These are phyloP conservation scores for Gyromitra esculenta DNA, from an alignment of 2,329 filamentous ascomycete species.

Conservation along the genomic window DNA sequence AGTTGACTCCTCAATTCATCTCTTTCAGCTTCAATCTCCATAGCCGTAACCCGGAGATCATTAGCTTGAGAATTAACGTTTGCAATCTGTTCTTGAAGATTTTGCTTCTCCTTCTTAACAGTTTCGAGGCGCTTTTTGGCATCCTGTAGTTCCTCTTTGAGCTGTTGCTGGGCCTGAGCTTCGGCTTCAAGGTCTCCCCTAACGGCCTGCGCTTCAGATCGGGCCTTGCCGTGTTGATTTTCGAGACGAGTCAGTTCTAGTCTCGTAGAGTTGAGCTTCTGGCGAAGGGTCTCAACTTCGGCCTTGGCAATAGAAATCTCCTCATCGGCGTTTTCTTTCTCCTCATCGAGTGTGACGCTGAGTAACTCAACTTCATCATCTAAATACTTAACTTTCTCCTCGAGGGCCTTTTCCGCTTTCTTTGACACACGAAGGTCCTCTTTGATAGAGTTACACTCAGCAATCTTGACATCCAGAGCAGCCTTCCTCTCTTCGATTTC, in stretches of 20 bases:
- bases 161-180: slow-evolving; percentile 64
- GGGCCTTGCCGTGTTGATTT: slow-evolving; percentile 57
- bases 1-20: slow-evolving; percentile 73
- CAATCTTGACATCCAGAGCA: slow-evolving; percentile 72
- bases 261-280: slow-evolving; percentile 53
- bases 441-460: slow-evolving; percentile 72
- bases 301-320: slow-evolving; percentile 64
- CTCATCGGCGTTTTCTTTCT: slow-evolving; percentile 69
- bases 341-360: slow-evolving; percentile 69
- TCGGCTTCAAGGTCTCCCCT: slow-evolving; percentile 58
- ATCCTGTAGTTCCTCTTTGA: slow-evolving; percentile 69
- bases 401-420: slow-evolving; percentile 71
- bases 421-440: slow-evolving; percentile 77
- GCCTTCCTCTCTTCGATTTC: slow-evolving; percentile 74
- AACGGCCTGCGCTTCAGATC: slow-evolving; percentile 58
- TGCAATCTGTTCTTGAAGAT: slow-evolving; percentile 71
- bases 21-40: slow-evolving; percentile 71
- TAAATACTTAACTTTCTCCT: slow-evolving; percentile 80
- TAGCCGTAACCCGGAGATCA: slow-evolving; percentile 67
- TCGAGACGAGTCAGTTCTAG: slow-evolving; percentile 57
- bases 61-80: slow-evolving; percentile 70
- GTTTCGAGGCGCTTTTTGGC: slow-evolving; percentile 68
- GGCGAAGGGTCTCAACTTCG: slow-evolving; percentile 61
- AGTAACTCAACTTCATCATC: slow-evolving; percentile 64
- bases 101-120: slow-evolving; percentile 70